Base-by-base conservation (phyloP, 352 stramenopile genomes). In the Globisporangium viniferum region DNA sequence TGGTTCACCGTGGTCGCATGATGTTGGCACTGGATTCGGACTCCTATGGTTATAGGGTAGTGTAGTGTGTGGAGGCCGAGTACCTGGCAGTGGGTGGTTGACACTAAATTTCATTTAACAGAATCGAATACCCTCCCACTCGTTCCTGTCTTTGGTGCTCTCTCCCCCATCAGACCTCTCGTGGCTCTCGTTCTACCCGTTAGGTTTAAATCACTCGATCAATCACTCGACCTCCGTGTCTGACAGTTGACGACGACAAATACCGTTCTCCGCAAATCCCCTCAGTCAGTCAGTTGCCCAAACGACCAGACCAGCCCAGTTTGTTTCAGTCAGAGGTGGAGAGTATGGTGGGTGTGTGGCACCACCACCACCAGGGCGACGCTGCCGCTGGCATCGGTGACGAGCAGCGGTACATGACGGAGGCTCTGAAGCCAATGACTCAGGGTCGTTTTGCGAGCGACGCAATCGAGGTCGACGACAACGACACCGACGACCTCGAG, bases 381-480 rank as follows among this genome's bases (percentile, higher is more conserved):
- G 44, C 36, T 29, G 15, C 27, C 10, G 12, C n/a, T 14, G 48
- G n/a, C 20, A 3, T 55, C 18, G 9, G n/a, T 14, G 18, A 36
- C 18, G 22, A 64, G 24, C 44, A 67, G 35, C 41, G n/a, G 1
- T 7, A 46, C 20, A n/a, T 53, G 10, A 33, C 29, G 18, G 20
- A 64, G 31, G 7, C 44, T n/a, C 20, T 46, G n/a, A 15, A 15
- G 2, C 46, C 29, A 9, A 15, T 5, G 35, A 12, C n/a, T 12
- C 36, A 39, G 0, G 29, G 5, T 5, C 60, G 15, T 18, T 68
- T 72, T 29, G 5, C 51, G 8, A 64, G 18, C 24, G 61, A 72
- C 46, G 61, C 39, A 3, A 49, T 65, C 10, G 62, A 68, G 15
- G 20, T 68, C 10, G 62, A 63, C 29, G 24, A 20, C 1, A 29